Base-by-base conservation (phyloP, 2,329 filamentous ascomycete genomes). In the Phialophora macrospora region DNA sequence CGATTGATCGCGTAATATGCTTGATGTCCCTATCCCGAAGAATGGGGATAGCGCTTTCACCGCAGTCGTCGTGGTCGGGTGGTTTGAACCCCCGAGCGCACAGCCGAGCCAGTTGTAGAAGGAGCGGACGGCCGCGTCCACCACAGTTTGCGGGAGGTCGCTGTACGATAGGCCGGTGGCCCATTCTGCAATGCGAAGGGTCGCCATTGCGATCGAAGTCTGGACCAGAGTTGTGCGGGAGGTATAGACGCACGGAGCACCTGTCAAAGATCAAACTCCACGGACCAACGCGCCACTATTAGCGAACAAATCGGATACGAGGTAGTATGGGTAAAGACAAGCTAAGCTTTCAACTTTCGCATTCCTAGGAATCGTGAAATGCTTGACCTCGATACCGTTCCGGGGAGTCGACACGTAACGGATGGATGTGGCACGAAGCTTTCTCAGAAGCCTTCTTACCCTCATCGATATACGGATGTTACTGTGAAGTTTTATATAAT, bases 31-130 rank as follows among this genome's bases (percentile, higher is more conserved):
- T 1, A 71, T 65, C 1, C 79, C 77, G 55, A 78, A 77, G 72
- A 81, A 79, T 1, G 76, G 73, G 20, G 72, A 57, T 4, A 81
- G 72, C 0, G 78, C 75, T 1, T 72, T 72, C 52, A 74, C 72
- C 11, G 79, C 77, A 65, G 77, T 80, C 2, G 68, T 70, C 22
- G 80, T 79, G 1, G 82, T 80, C n/a, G 77, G 75, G 67, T 84
- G 82, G 8, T 75, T 75, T 64, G 79, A 80, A 3, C 83, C 84
- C 4, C 81, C 82, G 22, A 85, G 80, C 28, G 82, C 79, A 69
- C 83, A 86, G 46, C 84, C 84, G 6, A 79, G 78, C 79, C 81
- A 85, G 75, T 85, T 86, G 75, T 84, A 84, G 58, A 85, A 78
- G 48, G 79, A 82, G 22, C 79, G 78, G 9, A 79, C 75, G 0